These are phyloP conservation scores for Yamadazyma laniorum DNA, from an alignment of 805 yeast genomes.

Conservation along the genomic window DNA sequence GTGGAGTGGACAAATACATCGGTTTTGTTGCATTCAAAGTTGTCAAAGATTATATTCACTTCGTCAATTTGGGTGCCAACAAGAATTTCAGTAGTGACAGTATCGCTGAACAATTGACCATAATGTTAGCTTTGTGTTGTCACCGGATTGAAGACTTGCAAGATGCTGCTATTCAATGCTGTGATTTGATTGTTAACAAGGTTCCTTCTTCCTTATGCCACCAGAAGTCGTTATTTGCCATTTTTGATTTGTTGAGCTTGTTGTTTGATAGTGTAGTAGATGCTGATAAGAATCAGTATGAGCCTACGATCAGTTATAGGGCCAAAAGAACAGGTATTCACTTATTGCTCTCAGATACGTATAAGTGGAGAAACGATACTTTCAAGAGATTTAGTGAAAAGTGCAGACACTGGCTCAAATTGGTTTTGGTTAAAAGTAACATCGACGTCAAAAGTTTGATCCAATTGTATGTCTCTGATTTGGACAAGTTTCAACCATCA, in stretches of 20 bases:
- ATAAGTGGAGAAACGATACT: slow-evolving; percentile 70
- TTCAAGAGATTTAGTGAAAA: slow-evolving; percentile 55
- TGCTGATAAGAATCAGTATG: slow-evolving; percentile 79
- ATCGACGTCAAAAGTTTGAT: slow-evolving; percentile 77
- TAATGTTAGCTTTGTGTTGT: slow-evolving; percentile 67
- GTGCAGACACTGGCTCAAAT: slow-evolving; percentile 66
- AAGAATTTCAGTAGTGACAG: slow-evolving; percentile 54
- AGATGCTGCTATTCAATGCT: slow-evolving; percentile 73
- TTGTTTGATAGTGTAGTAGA: slow-evolving; percentile 79
- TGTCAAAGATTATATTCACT: slow-evolving; percentile 52
- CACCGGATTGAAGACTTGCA: slow-evolving; percentile 76
- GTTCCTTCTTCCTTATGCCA: slow-evolving; percentile 82
- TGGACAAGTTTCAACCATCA: slow-evolving; percentile 27
- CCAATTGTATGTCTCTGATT: slow-evolving; percentile 65
- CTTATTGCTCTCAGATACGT: slow-evolving; percentile 68
- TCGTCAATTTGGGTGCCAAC: slow-evolving; percentile 53
- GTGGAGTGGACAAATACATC: slow-evolving; percentile 68
- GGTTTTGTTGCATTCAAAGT: slow-evolving; percentile 62
- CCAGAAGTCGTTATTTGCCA: slow-evolving; percentile 65
- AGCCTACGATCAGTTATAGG: slow-evolving; percentile 71
- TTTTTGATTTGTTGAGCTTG: slow-evolving; percentile 76
- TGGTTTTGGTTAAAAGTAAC: slow-evolving; percentile 55
- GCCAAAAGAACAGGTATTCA: slow-evolving; percentile 44
- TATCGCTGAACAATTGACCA: slow-evolving; percentile 65
- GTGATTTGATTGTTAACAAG: slow-evolving; percentile 60